Base-by-base conservation (phyloP, 2,329 filamentous ascomycete species). In the Xylaria sp. region DNA sequence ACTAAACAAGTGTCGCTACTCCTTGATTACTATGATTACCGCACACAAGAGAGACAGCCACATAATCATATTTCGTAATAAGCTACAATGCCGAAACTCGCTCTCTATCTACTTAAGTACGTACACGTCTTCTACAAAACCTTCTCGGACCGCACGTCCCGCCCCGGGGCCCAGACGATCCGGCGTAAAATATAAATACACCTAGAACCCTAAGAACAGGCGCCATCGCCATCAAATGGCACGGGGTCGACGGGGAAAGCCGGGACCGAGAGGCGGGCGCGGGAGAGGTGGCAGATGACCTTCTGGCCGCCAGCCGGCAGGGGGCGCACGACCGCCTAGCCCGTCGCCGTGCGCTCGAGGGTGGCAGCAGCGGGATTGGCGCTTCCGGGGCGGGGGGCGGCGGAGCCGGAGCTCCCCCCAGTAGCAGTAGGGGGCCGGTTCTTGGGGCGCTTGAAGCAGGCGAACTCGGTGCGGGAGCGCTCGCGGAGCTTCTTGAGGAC, bases 401-500 rank as follows among this genome's bases (percentile, higher is more conserved):
- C 37, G 46, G 49, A 17, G 20, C 17, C 48, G 45, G 52, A 5
- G 24, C 37, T 34, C 43, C n/a, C n/a, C n/a, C n/a, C n/a, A n/a
- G n/a, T n/a, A n/a, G n/a, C n/a, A n/a, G n/a, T 52, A 18, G 17
- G 55, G 60, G 4, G 48, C 48, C 65, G 60, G 18, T 68, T n/a
- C n/a, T n/a, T 62, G 9, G 73, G 68, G 57, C 79, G 73, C 70
- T 83, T 87, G 70, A 93, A 93, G 71, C 90, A 92, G n/a, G 87
- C 85, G 77, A 96, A 96, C 72, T 95, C 90, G 60, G 87, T 91
- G 74, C 88, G 88, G 62, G 89, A 93, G 41, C 86, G 84, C 67
- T 96, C 91, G 53, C 91, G 80, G 62, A 96, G 75, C 63, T 85
- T 85, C 81, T 97, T 97, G 62, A 99, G 76, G 42, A 93, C 87